phyloP scores from a whole-genome alignment of 345 rosid species.

The Aegle marmelos region DNA sequence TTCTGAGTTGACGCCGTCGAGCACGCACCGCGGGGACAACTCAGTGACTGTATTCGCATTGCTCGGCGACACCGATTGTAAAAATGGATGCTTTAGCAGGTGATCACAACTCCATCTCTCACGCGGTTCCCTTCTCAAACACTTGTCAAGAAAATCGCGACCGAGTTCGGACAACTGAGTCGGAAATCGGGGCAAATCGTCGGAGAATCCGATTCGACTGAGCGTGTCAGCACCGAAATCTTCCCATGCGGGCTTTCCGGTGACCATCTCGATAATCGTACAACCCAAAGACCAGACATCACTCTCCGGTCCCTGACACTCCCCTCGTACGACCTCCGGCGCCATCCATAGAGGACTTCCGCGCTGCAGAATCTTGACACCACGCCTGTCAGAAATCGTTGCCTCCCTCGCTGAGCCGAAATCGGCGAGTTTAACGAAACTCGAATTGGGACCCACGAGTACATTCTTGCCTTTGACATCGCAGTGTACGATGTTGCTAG shows the following conservation, averaged over 20 bases:
- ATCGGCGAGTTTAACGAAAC: conserved; percentile 57
- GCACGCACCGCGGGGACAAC: conserved; percentile 73
- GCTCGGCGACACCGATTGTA: conserved; percentile 25
- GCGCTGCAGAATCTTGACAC: conserved; percentile 34
- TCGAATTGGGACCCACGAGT: conserved; percentile 35
- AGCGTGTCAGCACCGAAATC: conserved; percentile 53
- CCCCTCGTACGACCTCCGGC: conserved; percentile 73
- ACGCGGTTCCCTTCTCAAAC: conserved; percentile 47
- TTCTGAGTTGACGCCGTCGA: conserved; percentile 51
- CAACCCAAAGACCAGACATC: conserved; percentile 87
- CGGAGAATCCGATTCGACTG: conserved; percentile 52
- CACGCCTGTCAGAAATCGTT: not conserved
- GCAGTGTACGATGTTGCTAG: conserved; percentile 64
- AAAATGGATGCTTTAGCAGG: conserved; percentile 65
- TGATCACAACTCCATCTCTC: conserved; percentile 73
- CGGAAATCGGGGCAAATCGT: conserved; percentile 49
- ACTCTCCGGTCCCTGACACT: conserved; percentile 71
- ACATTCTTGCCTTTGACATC: conserved; percentile 73
- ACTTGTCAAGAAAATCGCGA: conserved; percentile 59
- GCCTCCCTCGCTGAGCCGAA: conserved; percentile 58
- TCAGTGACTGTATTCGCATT: conserved; percentile 15
- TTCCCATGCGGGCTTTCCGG: conserved; percentile 74
- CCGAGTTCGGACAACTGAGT: conserved; percentile 44
- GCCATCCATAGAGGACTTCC: conserved; percentile 97
- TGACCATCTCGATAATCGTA: conserved; percentile 70